Percentiles rank a stretch among this genome's conserved stretches.
Conservation (phyloP, 2,329 filamentous ascomycete species). For the Myriosclerotinia scirpicola region DNA sequence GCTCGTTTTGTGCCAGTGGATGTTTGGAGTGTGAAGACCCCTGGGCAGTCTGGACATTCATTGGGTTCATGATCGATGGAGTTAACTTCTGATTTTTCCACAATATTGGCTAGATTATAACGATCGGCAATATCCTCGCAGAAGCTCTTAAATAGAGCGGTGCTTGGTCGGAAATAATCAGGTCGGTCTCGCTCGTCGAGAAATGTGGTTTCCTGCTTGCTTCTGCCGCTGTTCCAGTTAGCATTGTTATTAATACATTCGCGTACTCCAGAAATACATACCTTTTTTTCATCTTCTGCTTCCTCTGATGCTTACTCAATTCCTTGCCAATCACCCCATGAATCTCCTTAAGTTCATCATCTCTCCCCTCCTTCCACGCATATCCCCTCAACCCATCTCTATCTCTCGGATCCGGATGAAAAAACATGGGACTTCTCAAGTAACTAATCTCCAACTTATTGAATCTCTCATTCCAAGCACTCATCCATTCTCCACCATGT, state of each 20-base stretch:
- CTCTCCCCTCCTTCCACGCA: conserved; percentile 58
- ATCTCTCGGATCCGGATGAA: conserved; percentile 75
- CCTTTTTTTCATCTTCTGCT: conserved; percentile 53
- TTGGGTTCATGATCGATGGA: conserved; percentile 31
- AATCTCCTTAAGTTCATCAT: conserved; percentile 67
- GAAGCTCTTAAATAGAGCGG: conserved; percentile 60
- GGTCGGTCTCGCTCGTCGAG: conserved; percentile 66
- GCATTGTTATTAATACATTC: background rate
- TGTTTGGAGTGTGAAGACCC: conserved; percentile 65
- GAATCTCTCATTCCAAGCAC: conserved; percentile 70
- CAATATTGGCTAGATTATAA: conserved; percentile 57
- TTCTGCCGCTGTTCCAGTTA: conserved; percentile 41
- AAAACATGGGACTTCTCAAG: conserved; percentile 78
- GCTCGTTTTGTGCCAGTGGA: conserved; percentile 55
- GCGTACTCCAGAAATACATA: conserved; percentile 41
- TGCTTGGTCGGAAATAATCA: conserved; percentile 67
- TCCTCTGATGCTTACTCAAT: conserved; percentile 76
- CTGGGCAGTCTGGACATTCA: conserved; percentile 39
- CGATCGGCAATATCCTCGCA: conserved; percentile 57
- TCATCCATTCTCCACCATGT: conserved; percentile 64
- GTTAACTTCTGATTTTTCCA: conserved; percentile 53
- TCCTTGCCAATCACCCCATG: conserved; percentile 75
- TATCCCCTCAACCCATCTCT: conserved; percentile 71
- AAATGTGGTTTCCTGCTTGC: conserved; percentile 32
- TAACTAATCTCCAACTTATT: conserved; percentile 67